Conservation (phyloP, 23 red algal genomes). For the Cyanidiococcus yangmingshanensis region DNA sequence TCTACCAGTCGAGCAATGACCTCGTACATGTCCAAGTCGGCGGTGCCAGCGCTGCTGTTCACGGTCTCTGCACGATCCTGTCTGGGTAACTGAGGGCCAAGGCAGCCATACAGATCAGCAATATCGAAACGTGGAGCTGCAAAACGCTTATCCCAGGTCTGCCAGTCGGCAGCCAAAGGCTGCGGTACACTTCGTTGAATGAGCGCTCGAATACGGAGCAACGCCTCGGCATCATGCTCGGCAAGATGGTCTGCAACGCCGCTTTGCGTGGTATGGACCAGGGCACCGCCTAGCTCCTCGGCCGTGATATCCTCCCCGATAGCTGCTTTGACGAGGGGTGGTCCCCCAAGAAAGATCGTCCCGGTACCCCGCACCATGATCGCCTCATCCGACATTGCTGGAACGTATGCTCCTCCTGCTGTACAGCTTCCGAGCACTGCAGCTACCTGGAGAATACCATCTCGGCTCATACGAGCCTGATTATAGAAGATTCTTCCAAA, state of each 20-base stretch:
- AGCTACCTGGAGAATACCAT: constrained; percentile 36
- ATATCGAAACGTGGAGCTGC: background rate
- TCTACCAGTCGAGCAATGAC: constrained; percentile 36
- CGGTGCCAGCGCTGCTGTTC: constrained; percentile 12
- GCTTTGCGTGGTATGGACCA: constrained; percentile 29
- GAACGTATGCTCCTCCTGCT: constrained; percentile 42
- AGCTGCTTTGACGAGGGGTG: constrained; percentile 47
- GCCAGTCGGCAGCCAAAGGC: background rate
- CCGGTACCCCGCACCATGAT: constrained; percentile 34
- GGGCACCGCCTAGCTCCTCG: constrained; percentile 39
- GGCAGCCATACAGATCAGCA: background rate
- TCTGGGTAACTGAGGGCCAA: background rate
- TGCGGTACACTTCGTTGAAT: background rate
- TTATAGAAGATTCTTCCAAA: constrained; percentile 50
- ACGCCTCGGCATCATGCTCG: constrained; percentile 27
- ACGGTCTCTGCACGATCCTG: background rate
- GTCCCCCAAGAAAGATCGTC: constrained; percentile 42
- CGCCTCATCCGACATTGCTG: constrained; percentile 46
- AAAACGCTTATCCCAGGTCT: background rate
- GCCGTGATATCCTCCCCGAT: constrained; percentile 33
- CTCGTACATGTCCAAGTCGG: constrained; percentile 21
- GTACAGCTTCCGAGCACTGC: constrained; percentile 44
- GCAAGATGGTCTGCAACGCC: constrained; percentile 42
- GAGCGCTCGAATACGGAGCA: constrained; percentile 7
- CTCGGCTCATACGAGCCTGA: constrained; percentile 35